phyloP scores from a whole-genome alignment of 1,139 yeast species.

The Sugiyamaella japonica region DNA sequence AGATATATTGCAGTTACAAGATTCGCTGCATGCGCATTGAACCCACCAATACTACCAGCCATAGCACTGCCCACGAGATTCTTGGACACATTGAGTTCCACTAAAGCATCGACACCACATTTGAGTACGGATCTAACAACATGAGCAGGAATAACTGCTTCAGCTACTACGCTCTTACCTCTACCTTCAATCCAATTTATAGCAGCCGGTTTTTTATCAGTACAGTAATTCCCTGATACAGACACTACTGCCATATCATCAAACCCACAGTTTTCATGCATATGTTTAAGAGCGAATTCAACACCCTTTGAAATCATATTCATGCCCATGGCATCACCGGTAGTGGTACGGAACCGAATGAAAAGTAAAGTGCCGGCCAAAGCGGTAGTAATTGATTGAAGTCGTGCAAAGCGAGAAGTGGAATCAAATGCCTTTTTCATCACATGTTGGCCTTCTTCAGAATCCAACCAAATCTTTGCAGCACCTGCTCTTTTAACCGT shows the following conservation, averaged over 20 bases:
- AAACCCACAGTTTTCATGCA: conserved; percentile 90
- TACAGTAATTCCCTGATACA: conserved; percentile 95
- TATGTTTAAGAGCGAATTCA: conserved; percentile 76
- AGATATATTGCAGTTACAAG: conserved; percentile 88
- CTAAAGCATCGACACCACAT: conserved; percentile 89
- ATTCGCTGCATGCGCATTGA: conserved; percentile 97
- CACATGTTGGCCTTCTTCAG: conserved; percentile 83
- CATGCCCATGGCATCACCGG: conserved; percentile 99
- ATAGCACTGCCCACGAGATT: conserved; percentile 95
- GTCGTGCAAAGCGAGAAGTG: conserved; percentile 94
- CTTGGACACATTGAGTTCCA: conserved; percentile 83
- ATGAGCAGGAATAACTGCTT: conserved; percentile 82
- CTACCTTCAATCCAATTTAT: conserved; percentile 99
- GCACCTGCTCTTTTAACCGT: conserved; percentile 85
- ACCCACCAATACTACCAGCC: conserved; percentile 99
- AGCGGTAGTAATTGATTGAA: conserved; percentile 87
- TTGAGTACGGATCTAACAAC: conserved; percentile 80
- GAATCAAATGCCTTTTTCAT: conserved; percentile 92
- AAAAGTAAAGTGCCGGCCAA: conserved; percentile 90
- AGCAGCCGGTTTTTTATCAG: conserved; percentile 97
- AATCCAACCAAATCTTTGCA: conserved; percentile 92
- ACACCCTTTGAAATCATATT: conserved; percentile 99
- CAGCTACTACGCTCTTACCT: conserved; percentile 98
- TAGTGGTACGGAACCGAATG: conserved; percentile 91
- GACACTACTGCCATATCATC: conserved; percentile 91